phyloP scores from a whole-genome alignment of 441 rosid species.

The Corymbia citriodora region DNA sequence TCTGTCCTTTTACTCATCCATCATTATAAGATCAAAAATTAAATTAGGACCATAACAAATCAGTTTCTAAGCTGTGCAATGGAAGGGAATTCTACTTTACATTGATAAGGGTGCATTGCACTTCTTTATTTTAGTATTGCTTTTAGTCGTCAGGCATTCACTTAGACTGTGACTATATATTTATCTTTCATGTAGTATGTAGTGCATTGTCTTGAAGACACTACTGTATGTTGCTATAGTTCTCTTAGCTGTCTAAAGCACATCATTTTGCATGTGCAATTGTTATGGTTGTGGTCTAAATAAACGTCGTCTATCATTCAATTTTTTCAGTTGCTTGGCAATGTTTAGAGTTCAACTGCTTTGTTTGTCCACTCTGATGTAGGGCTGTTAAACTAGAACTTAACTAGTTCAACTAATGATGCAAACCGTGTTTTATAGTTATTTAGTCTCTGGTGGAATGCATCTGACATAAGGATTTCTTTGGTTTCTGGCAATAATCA shows the following conservation, averaged over 20 bases:
- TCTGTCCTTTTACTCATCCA: background rate
- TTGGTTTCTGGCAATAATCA: background rate
- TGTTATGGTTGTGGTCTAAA: background rate
- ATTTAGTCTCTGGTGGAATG: background rate
- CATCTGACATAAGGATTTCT: background rate
- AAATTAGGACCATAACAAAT: background rate
- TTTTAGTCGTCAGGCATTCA: background rate
- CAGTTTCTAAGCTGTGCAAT: background rate
- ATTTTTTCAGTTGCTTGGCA: background rate
- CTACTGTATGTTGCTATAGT: background rate
- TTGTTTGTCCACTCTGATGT: background rate
- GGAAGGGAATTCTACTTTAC: background rate
- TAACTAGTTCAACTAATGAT: background rate
- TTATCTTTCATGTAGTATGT: background rate
- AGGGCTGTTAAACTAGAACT: background rate
- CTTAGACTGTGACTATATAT: background rate
- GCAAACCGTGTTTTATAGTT: background rate
- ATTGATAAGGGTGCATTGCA: background rate
- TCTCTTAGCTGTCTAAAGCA: background rate
- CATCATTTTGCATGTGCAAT: background rate
- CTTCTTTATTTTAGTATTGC: background rate
- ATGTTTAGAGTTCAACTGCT: background rate
- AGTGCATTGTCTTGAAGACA: background rate
- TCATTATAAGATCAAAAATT: background rate
- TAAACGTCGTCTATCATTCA: background rate